Conservation (phyloP, 768 basidiomycete species). For the Naganishia friedmannii region DNA sequence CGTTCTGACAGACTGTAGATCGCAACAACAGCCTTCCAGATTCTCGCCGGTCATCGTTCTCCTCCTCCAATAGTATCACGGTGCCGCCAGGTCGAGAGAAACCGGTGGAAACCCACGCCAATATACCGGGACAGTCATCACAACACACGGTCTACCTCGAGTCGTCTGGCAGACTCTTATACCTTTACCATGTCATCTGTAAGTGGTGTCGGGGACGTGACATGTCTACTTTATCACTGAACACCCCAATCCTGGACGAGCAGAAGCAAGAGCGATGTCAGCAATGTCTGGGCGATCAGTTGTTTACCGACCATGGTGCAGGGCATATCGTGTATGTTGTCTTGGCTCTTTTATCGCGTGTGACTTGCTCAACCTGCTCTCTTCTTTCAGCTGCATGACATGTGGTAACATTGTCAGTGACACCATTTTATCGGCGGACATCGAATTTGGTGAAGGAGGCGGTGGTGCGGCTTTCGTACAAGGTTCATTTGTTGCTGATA, state of each 20-base stretch:
- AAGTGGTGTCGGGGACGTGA: not conserved
- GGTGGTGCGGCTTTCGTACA: constrained; percentile 92
- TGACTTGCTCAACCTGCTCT: not conserved
- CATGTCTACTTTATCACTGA: not conserved
- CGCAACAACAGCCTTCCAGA: not conserved
- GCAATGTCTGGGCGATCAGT: constrained; percentile 15
- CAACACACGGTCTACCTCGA: not conserved
- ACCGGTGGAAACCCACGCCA: too few relatives aligned
- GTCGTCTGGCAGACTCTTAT: not conserved
- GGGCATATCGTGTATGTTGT: constrained; percentile 16
- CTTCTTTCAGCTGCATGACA: constrained; percentile 58
- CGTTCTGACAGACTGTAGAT: not conserved
- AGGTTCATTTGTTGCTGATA: constrained; percentile 85
- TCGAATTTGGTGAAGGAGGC: constrained; percentile 90
- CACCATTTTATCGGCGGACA: constrained; percentile 87
- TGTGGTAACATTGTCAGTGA: constrained; percentile 91
- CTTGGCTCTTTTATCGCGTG: not conserved
- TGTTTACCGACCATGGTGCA: constrained; percentile 13
- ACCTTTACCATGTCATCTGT: constrained; percentile 7
- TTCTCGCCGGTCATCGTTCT: too few relatives aligned
- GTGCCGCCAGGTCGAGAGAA: too few relatives aligned
- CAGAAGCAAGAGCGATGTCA: constrained; percentile 10
- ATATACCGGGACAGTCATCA: not conserved
- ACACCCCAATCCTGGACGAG: not conserved
- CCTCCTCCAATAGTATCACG: too few relatives aligned